Conservation (phyloP, 371 early-diverging fungal genomes). For the Lichtheimia hyalospora region DNA sequence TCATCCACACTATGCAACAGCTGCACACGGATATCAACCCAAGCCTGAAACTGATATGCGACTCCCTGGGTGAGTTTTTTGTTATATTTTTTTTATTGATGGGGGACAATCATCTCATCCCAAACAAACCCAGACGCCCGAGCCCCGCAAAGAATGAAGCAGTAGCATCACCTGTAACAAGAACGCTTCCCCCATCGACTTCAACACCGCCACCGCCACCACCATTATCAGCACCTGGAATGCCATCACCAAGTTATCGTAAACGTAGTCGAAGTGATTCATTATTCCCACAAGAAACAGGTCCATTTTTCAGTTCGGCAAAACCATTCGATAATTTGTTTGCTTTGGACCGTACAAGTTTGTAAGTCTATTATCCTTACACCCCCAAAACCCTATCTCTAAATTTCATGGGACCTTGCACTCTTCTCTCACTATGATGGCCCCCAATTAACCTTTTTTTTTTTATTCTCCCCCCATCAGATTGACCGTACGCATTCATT, state of each 20-base stretch:
- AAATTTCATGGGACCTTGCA: too few relatives aligned
- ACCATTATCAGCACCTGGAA: not conserved
- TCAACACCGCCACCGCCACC: not conserved
- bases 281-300: constrained; percentile 37
- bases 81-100: not conserved
- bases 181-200: constrained; percentile 1
- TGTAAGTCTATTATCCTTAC: constrained; percentile 35
- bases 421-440: too few relatives aligned
- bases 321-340: constrained; percentile 62
- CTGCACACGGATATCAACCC: not conserved
- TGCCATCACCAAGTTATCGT: not conserved
- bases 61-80: constrained; percentile 1
- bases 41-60: constrained; percentile 6
- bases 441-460: too few relatives aligned
- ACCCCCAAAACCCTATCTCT: too few relatives aligned
- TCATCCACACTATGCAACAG: constrained; percentile 1
- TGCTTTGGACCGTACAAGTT: constrained; percentile 57
- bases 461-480: not conserved
- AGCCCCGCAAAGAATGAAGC: constrained; percentile 12
- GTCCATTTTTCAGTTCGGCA: constrained; percentile 67
- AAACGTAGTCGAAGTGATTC: constrained; percentile 18
- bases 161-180: not conserved
- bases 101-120: not conserved
- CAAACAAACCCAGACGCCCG: constrained; percentile 5
- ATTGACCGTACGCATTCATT: constrained; percentile 43